These are phyloP conservation scores for Zhuliangozyma parablackwelliae DNA, from an alignment of 1,139 yeast genomes.

Conservation along the genomic window DNA sequence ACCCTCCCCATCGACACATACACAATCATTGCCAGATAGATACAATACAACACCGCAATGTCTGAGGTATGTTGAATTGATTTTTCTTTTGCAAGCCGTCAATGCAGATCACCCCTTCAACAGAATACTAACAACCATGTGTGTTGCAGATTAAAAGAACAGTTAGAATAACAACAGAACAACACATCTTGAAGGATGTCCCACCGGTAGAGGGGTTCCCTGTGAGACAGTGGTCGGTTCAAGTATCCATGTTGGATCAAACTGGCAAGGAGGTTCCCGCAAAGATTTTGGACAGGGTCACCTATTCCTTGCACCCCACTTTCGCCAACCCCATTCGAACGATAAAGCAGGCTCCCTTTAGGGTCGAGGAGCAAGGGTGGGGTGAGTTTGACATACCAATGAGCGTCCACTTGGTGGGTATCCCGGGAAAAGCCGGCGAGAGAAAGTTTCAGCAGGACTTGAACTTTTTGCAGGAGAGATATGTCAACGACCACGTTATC, in stretches of 20 bases:
- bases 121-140: constrained; percentile 12
- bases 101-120: too few relatives aligned
- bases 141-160: constrained; percentile 66
- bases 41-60: constrained; percentile 4
- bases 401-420: constrained; percentile 61
- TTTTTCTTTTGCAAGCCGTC: too few relatives aligned
- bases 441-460: constrained; percentile 83
- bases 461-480: constrained; percentile 75
- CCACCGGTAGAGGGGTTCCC: constrained; percentile 92
- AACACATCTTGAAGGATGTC: constrained; percentile 75
- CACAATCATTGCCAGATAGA: too few relatives aligned
- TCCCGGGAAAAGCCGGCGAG: constrained; percentile 80
- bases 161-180: constrained; percentile 82
- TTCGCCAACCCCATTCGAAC: constrained; percentile 84
- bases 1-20: too few relatives aligned
- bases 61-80: constrained; percentile 12
- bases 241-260: constrained; percentile 69
- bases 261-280: constrained; percentile 86
- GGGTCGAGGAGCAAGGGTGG: constrained; percentile 94
- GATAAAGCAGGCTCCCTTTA: constrained; percentile 81
- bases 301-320: constrained; percentile 92
- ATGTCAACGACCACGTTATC: constrained; percentile 72
- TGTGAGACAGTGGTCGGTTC: constrained; percentile 91
- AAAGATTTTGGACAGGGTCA: constrained; percentile 82
- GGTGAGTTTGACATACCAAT: constrained; percentile 94